Evolutionary conservation across 2,329 filamentous ascomycete species (phyloP).

Genomic region (Fusarium poae): DNA sequence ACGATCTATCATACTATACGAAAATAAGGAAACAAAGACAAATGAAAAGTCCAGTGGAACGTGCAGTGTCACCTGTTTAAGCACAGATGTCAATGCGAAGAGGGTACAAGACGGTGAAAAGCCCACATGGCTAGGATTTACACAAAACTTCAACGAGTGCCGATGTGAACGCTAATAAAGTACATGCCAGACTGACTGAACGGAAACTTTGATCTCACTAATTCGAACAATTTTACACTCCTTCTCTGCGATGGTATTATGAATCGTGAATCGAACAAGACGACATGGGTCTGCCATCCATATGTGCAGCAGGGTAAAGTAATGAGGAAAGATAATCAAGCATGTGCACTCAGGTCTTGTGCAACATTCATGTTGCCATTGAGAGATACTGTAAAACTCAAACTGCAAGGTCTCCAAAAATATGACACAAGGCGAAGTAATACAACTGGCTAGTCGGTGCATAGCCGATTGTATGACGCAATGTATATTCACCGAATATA

Average conservation of each 20-base stretch:
- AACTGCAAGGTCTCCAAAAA: neutral
- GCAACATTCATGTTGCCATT: neutral
- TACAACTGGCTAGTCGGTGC: neutral
- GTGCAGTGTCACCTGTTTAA: neutral
- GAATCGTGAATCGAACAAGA: neutral
- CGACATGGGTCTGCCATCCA: neutral
- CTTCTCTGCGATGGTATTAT: neutral
- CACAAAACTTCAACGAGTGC: neutral
- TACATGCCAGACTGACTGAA: neutral
- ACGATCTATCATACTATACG: neutral
- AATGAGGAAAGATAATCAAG: neutral
- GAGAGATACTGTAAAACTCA: neutral
- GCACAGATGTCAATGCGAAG: slow-evolving; percentile 6
- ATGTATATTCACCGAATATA: neutral
- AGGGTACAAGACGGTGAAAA: slow-evolving; percentile 4
- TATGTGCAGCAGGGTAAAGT: neutral
- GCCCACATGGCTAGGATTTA: slow-evolving; percentile 1
- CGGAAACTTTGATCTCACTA: neutral
- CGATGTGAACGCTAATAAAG: neutral
- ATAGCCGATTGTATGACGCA: neutral
- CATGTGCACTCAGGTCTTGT: neutral
- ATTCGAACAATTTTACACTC: neutral
- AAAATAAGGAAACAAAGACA: neutral
- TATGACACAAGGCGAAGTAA: neutral
- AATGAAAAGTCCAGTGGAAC: neutral